Evolutionary conservation across 768 basidiomycete genomes (phyloP).

Genomic region (Tricholomella constricta): DNA sequence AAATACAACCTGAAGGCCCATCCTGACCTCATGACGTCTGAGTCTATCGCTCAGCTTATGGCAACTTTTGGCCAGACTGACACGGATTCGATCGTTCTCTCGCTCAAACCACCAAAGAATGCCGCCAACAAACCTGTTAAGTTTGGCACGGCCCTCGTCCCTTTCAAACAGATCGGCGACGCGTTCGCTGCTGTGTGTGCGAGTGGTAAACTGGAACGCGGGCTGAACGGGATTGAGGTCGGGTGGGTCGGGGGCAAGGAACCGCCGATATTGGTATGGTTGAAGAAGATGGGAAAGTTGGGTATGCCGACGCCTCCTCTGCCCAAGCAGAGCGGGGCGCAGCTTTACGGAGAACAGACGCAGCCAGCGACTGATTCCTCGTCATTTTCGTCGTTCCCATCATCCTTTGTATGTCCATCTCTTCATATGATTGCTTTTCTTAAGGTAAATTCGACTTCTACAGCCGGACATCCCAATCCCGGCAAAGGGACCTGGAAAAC

Average conservation of each 20-base stretch:
- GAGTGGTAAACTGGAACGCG: conserved; percentile 50
- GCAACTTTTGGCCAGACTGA: conserved; percentile 66
- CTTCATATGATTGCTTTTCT: background rate
- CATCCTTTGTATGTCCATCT: conserved; percentile 47
- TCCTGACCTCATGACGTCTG: conserved; percentile 55
- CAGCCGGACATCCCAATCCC: conserved; percentile 32
- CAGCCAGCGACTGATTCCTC: conserved; percentile 28
- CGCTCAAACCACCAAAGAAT: conserved; percentile 63
- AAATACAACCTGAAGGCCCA: conserved; percentile 65
- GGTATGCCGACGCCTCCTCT: conserved; percentile 27
- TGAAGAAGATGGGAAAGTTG: conserved; percentile 73
- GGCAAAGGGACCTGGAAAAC: conserved; percentile 19
- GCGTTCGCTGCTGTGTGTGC: conserved; percentile 78
- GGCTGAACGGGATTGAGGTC: conserved; percentile 64
- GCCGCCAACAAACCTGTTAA: conserved; percentile 59
- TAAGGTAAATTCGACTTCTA: background rate
- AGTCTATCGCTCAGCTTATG: conserved; percentile 52
- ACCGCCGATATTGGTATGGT: conserved; percentile 70
- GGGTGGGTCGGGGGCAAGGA: conserved; percentile 76
- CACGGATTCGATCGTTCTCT: conserved; percentile 64
- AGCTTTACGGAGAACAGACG: conserved; percentile 22
- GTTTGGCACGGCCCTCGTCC: conserved; percentile 69
- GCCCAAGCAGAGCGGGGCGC: background rate
- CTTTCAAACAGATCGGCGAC: conserved; percentile 74
- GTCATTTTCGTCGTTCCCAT: conserved; percentile 66